Evolutionary conservation across 176 grass and related monocot genomes (phyloP).

Genomic region (Avena insularis): DNA sequence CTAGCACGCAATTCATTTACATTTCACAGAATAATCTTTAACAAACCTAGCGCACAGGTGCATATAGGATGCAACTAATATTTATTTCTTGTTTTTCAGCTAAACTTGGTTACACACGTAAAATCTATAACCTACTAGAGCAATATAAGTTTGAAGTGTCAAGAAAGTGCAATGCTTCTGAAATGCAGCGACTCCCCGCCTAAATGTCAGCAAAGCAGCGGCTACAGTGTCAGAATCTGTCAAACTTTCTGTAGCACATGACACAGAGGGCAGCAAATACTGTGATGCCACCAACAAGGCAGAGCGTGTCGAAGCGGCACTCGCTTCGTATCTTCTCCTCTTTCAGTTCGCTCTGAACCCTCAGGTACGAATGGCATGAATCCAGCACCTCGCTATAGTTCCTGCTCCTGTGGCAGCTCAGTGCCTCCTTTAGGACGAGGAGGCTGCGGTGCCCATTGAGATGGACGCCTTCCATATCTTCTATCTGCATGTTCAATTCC

Average conservation of each 20-base stretch:
- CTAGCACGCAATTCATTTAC: neutral
- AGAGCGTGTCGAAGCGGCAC: slow-evolving; percentile 47
- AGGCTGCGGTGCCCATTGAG: slow-evolving; percentile 42
- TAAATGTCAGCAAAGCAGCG: neutral
- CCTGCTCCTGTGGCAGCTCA: slow-evolving; percentile 45
- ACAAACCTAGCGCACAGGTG: neutral
- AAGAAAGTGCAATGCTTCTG: slow-evolving; percentile 7
- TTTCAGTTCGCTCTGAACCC: slow-evolving; percentile 47
- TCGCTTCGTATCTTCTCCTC: slow-evolving; percentile 54
- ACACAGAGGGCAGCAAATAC: slow-evolving; percentile 37
- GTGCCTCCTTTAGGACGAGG: slow-evolving; percentile 48
- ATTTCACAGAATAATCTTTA: neutral
- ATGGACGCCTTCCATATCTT: slow-evolving; percentile 38
- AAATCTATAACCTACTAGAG: no score
- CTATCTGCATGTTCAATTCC: slow-evolving; percentile 49
- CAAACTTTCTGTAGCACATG: slow-evolving; percentile 48
- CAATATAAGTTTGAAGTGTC: neutral
- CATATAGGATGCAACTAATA: neutral
- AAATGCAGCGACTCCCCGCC: neutral
- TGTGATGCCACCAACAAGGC: slow-evolving; percentile 38
- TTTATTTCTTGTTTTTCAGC: neutral
- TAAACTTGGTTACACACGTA: neutral
- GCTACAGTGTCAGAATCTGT: neutral
- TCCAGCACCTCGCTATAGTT: slow-evolving; percentile 49
- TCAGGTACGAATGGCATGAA: slow-evolving; percentile 49